Percentiles rank a stretch among this genome's conserved stretches.
Evolutionary conservation across 2,329 filamentous ascomycete species (phyloP).

Genomic region (Aspergillus texensis): DNA sequence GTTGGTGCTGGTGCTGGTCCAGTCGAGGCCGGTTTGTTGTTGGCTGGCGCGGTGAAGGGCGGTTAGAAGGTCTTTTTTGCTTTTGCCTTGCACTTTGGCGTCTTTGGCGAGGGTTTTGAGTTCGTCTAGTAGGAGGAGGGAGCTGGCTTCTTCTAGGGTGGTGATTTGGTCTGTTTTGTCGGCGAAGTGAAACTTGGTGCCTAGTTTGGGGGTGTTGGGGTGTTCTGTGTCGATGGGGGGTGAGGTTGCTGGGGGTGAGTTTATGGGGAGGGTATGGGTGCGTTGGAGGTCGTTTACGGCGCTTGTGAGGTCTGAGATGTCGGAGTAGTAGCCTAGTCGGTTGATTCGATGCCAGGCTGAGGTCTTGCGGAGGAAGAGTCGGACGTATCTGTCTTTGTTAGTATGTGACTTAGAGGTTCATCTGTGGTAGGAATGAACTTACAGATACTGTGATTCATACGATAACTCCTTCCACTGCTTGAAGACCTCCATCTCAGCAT

Average conservation of each 20-base stretch:
- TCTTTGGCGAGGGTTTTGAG: conserved; percentile 83
- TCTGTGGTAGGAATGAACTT: conserved; percentile 39
- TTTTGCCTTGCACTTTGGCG: conserved; percentile 82
- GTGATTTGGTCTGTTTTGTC: conserved; percentile 77
- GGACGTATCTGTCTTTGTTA: conserved; percentile 69
- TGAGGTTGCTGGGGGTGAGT: conserved; percentile 30
- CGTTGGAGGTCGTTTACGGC: conserved; percentile 69
- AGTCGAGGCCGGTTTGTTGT: conserved; percentile 74
- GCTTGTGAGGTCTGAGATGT: conserved; percentile 72
- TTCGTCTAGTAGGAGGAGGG: conserved; percentile 82
- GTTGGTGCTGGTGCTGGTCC: conserved; percentile 50
- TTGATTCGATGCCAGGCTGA: conserved; percentile 85
- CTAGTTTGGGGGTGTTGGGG: conserved; percentile 54
- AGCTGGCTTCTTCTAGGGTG: conserved; percentile 79
- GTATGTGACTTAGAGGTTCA: background rate
- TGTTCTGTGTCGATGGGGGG: conserved; percentile 54
- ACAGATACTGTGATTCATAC: conserved; percentile 92
- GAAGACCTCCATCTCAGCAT: conserved; percentile 77
- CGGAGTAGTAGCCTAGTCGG: conserved; percentile 76
- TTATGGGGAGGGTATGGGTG: conserved; percentile 57
- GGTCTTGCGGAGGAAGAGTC: conserved; percentile 89
- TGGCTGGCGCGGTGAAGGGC: conserved; percentile 75
- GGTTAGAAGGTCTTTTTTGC: conserved; percentile 76
- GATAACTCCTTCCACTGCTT: conserved; percentile 69
- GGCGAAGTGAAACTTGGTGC: conserved; percentile 71